Evolutionary conservation across 495 filamentous ascomycete genomes (phyloP), one percentile per base, ranked within the genome.

Genomic region (Lophiostoma macrostomum): DNA sequence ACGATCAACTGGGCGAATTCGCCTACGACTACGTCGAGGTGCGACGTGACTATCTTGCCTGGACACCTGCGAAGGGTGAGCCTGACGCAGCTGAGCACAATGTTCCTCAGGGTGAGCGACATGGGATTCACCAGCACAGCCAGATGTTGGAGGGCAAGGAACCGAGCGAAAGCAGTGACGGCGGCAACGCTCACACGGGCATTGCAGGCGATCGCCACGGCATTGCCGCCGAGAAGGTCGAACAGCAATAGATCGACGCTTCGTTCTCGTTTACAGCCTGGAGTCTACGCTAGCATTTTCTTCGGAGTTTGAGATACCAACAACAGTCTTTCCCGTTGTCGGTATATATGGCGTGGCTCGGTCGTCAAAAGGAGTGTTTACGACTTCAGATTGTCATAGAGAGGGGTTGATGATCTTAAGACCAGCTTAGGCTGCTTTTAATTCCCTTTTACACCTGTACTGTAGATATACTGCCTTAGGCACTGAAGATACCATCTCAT

Each of bases 11-110:
- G 28, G 93, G 93, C 66, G 93, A 98, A 71, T 98, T 98, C 66
- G 94, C 93, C 5, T 98, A 98, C 74, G 93, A 98, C 71, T 98
- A 98, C 69, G 93, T 98, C 61, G 93, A 98, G 76, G 93, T 98
- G 54, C 85, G 93, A 50, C 83, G 93, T 53, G 93, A 98, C 69
- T 98, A 96, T 75, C 81, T 96, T 13, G 93, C 93, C 37, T 98
- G 93, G 93, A 96, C 89, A 4, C 91, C 93, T 0, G 86, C 88
- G 50, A 87, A 87, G 69, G 66, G 71, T 30, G 82, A 86, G 28
- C 76, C 75, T 13, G 64, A 71, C 28, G 74, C 71, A 27, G 78
- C 77, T 39, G 79, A 84, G 34, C 78, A 84, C 63, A 73, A 85
- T 55, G 80, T 86, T 53, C 76, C 83, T 1, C 76, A 82, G 45